Conservation (phyloP, 345 rosid genomes). For the Theobroma cacao region DNA sequence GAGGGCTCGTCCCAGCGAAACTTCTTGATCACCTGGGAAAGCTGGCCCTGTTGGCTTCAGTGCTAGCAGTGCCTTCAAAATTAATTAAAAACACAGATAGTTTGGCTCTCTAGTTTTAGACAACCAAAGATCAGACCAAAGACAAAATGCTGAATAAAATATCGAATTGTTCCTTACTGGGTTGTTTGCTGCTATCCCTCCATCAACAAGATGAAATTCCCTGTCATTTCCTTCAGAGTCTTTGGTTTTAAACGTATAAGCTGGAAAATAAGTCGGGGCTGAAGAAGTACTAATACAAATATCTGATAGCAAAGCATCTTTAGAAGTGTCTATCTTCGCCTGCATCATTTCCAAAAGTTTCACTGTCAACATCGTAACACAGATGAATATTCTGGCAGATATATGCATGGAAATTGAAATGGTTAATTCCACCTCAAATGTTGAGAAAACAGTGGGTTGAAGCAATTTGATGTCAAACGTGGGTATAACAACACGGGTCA, state of each 20-base stretch:
- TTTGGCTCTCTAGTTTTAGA: neutral
- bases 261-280: conserved; percentile 63
- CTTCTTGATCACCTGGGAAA: conserved; percentile 6
- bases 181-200: conserved; percentile 58
- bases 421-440: conserved; percentile 28
- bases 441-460: conserved; percentile 49
- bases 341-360: conserved; percentile 18
- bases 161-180: conserved; percentile 26
- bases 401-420: neutral
- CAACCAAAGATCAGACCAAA: neutral
- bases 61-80: conserved; percentile 10
- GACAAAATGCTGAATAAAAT: neutral
- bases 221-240: conserved; percentile 16
- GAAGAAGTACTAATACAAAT: conserved; percentile 57
- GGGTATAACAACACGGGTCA: conserved; percentile 51
- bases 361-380: neutral
- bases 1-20: neutral
- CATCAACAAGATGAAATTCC: conserved; percentile 51
- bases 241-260: conserved; percentile 35
- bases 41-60: conserved; percentile 15
- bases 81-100: neutral
- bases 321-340: conserved; percentile 24
- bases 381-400: neutral
- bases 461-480: conserved; percentile 50
- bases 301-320: conserved; percentile 44